Percentiles rank a stretch among this genome's conserved stretches.
Conservation (phyloP, 2,329 filamentous ascomycete genomes). For the Xylaria sp. region DNA sequence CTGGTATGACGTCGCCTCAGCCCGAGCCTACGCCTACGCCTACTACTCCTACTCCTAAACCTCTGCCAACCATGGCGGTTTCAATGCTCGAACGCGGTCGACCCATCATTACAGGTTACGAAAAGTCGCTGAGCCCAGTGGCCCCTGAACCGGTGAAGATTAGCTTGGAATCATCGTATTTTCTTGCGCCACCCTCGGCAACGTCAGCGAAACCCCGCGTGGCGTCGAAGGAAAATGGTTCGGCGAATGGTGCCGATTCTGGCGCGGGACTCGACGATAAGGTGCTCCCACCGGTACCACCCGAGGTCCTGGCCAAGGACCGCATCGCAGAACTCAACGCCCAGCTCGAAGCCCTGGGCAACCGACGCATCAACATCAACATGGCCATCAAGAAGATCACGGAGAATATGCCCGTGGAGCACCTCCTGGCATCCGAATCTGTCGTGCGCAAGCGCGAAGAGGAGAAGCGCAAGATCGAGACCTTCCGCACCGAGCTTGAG, state of each 20-base stretch:
- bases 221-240: constrained; percentile 14
- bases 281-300: constrained; percentile 55
- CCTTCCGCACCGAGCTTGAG: constrained; percentile 59
- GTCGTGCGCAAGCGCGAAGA: constrained; percentile 52
- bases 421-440: constrained; percentile 60
- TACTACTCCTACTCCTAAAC: constrained; percentile 16
- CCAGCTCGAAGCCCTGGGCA: constrained; percentile 57
- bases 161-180: constrained; percentile 29
- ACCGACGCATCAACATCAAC: constrained; percentile 66
- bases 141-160: constrained; percentile 29
- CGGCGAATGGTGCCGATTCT: constrained; percentile 20
- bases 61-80: constrained; percentile 15
- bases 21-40: constrained; percentile 5
- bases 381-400: constrained; percentile 71
- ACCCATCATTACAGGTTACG: constrained; percentile 31
- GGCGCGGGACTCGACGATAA: constrained; percentile 41
- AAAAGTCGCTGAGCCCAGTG: constrained; percentile 17
- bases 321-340: constrained; percentile 63
- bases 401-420: constrained; percentile 68
- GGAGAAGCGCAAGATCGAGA: constrained; percentile 61
- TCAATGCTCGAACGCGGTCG: constrained; percentile 36
- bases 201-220: constrained; percentile 11
- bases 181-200: constrained; percentile 15
- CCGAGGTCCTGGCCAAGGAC: constrained; percentile 52
- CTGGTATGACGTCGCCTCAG: constrained; percentile 19